Evolutionary conservation across 805 yeast species (phyloP), one percentile per base, ranked within the genome.

Genomic region (Yarrowia deformans): DNA sequence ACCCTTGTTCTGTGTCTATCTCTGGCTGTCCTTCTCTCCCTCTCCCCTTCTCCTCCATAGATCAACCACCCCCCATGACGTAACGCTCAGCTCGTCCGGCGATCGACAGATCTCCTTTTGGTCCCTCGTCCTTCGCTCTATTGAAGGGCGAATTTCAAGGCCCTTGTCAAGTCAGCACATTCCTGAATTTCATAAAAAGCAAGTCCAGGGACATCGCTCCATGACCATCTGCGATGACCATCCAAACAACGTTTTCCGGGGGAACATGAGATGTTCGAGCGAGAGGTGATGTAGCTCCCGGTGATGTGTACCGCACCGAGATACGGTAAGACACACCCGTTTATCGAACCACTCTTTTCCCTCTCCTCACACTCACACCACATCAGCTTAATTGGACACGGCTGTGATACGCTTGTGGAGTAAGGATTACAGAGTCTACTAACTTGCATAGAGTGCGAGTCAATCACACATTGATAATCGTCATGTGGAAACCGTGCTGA

Each of bases 171-270:
- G 23, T 46, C 48, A 18, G 14, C n/a, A 14, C 54, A 48, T 48
- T 48, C 54, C 37, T 46, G 50, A 35, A 46, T 46, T 18, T 46
- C n/a, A 14, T 46, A 46, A 46, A 46, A 46, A 46, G 50, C 50
- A 46, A 46, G 16, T 45, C 48, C 14, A 19, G 13, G 43, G 18
- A 39, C 29, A 23, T 23, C 43, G 14, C 8, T 14, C 3, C 32
- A 23, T 19, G 45, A 42, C 18, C 45, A 45, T 39, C 48, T 18
- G 50, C 32, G 50, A 46, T 46, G 50, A 46, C 34, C 50, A 12
- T 23, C 32, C 13, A 8, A n/a, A 18, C 23, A 43, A 18, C 48
- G 48, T 43, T 43, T 8, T 29, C 23, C 29, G 7, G 18, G 18
- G 16, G 12, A 39, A 13, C 42, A n/a, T 34, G 37, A 23, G 29